Percentiles rank a stretch among this genome's conserved stretches.
Conservation (phyloP, 106 monocot genomes). For the Acorus gramineus region DNA sequence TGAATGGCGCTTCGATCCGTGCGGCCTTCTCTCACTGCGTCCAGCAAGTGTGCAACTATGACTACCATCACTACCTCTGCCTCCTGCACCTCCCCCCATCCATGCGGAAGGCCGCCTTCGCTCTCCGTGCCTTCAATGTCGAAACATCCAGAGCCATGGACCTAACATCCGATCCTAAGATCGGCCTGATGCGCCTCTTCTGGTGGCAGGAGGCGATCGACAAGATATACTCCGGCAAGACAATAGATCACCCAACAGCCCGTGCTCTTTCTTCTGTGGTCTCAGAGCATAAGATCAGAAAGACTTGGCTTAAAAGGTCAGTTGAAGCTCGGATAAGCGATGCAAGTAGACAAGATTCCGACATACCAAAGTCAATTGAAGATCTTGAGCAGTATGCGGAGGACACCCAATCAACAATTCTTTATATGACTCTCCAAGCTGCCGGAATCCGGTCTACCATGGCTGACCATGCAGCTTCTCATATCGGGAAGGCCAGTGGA, state of each 20-base stretch:
- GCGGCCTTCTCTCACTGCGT: constrained; percentile 83
- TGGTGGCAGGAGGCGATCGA: constrained; percentile 91
- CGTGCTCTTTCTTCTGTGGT: constrained; percentile 62
- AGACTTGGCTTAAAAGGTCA: constrained; percentile 76
- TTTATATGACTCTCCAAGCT: constrained; percentile 81
- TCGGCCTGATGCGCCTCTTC: constrained; percentile 86
- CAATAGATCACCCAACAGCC: constrained; percentile 70
- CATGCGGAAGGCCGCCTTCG: constrained; percentile 82
- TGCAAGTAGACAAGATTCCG: constrained; percentile 38
- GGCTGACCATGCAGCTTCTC: constrained; percentile 92
- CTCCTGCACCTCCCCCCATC: constrained; percentile 76
- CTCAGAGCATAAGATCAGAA: constrained; percentile 60
- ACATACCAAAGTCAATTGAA: constrained; percentile 23
- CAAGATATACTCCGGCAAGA: constrained; percentile 49
- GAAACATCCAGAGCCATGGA: constrained; percentile 89
- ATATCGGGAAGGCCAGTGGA: constrained; percentile 87
- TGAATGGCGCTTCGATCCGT: constrained; percentile 47
- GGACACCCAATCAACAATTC: constrained; percentile 64
- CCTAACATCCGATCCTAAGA: constrained; percentile 64
- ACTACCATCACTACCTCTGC: constrained; percentile 95
- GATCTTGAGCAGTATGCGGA: constrained; percentile 79
- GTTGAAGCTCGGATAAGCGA: constrained; percentile 77
- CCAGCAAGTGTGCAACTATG: constrained; percentile 82
- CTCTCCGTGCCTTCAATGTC: constrained; percentile 72
- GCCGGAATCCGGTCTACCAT: constrained; percentile 60